These are phyloP conservation scores for Alloteropsis semialata DNA, from an alignment of 176 grass and related monocot genomes.

Conservation along the genomic window DNA sequence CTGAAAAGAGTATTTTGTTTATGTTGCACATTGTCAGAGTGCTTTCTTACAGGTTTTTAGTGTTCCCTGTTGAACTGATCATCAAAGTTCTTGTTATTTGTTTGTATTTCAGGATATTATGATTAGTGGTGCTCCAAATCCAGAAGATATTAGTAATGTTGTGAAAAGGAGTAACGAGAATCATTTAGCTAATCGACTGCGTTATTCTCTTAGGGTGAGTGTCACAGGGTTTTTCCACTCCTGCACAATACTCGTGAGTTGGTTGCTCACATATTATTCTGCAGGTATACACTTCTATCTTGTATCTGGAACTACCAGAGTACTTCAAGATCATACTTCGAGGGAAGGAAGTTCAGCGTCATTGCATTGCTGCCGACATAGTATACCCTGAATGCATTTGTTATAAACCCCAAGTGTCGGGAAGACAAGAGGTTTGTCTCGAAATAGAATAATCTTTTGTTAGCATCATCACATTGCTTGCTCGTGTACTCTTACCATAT, in stretches of 20 bases:
- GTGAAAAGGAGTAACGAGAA: slow-evolving; percentile 45
- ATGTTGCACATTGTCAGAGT: not conserved
- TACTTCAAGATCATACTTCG: slow-evolving; percentile 65
- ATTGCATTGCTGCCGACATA: slow-evolving; percentile 48
- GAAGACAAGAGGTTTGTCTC: slow-evolving; percentile 48
- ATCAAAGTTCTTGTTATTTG: not conserved
- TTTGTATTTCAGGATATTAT: slow-evolving; percentile 60
- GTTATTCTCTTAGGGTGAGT: slow-evolving; percentile 62
- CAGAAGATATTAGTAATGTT: slow-evolving; percentile 16
- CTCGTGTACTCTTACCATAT: not conserved
- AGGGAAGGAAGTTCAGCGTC: slow-evolving; percentile 41
- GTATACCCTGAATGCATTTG: slow-evolving; percentile 46
- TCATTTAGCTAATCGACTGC: slow-evolving; percentile 52
- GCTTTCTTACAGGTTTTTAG: not conserved
- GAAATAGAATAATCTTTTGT: not conserved
- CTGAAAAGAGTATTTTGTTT: not conserved
- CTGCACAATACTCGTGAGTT: not conserved
- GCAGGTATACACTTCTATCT: slow-evolving; percentile 53
- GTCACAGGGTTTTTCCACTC: slow-evolving; percentile 21
- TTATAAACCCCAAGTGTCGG: slow-evolving; percentile 43
- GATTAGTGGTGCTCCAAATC: slow-evolving; percentile 54
- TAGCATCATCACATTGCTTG: not conserved
- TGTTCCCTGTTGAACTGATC: not conserved
- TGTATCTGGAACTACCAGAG: slow-evolving; percentile 55
- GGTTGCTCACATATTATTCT: slow-evolving; percentile 26